Conservation (phyloP, 441 rosid genomes). For the Populus tomentosa region DNA sequence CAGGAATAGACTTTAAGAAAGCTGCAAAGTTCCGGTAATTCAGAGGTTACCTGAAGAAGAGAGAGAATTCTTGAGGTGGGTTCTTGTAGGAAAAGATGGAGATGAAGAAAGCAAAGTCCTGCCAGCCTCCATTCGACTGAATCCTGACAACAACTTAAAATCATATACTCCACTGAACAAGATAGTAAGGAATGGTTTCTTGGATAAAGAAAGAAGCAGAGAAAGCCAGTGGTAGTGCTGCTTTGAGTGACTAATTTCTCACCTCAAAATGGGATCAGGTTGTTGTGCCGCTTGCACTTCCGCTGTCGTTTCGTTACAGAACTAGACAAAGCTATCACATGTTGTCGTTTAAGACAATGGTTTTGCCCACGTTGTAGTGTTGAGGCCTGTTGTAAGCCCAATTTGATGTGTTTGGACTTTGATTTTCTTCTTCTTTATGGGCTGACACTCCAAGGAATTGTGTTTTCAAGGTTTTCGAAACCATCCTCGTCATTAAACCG, state of each 20-base stretch:
- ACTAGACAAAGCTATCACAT: neutral
- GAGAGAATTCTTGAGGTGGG: conserved; percentile 39
- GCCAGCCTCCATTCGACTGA: conserved; percentile 54
- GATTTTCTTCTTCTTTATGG: too few species aligned
- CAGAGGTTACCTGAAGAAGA: conserved; percentile 45
- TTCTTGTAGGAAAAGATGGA: conserved; percentile 53
- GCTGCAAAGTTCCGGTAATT: neutral
- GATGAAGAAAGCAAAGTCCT: conserved; percentile 58
- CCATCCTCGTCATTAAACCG: too few species aligned
- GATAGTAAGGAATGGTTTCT: neutral
- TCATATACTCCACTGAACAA: neutral
- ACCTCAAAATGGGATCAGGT: conserved; percentile 25
- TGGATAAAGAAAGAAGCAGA: conserved; percentile 1
- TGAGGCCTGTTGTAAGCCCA: neutral
- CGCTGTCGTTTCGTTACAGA: neutral
- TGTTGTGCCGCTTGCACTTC: neutral
- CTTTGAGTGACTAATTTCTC: conserved; percentile 17
- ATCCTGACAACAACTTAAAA: neutral
- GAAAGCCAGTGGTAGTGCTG: conserved; percentile 9
- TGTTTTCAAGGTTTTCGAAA: neutral
- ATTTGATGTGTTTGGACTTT: neutral
- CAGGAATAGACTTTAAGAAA: neutral
- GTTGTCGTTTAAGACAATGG: neutral
- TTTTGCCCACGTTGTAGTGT: neutral
- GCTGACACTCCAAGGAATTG: too few species aligned